Evolutionary conservation across 768 basidiomycete species (phyloP).

Genomic region (Pisolithus orientalis): DNA sequence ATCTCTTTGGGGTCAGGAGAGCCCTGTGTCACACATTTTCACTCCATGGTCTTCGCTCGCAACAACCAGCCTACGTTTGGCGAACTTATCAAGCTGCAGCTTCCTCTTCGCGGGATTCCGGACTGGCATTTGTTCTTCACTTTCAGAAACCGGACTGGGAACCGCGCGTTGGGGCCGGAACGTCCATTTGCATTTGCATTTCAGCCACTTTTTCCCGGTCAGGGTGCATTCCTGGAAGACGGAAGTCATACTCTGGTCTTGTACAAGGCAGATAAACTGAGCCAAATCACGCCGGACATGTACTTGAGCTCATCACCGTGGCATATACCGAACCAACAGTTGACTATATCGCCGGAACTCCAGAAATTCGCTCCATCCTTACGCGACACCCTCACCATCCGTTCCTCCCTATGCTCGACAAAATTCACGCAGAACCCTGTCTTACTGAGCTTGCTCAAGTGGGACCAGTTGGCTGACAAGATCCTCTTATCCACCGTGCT

Average conservation of each 20-base stretch:
- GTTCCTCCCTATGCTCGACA: conserved; percentile 89
- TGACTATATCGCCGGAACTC: conserved; percentile 53
- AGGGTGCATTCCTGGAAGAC: conserved; percentile 78
- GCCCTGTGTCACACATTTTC: conserved; percentile 68
- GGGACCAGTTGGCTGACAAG: conserved; percentile 65
- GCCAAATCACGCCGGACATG: conserved; percentile 52
- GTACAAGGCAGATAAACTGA: conserved; percentile 73
- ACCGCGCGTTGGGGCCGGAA: conserved; percentile 47
- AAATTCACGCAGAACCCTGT: conserved; percentile 87
- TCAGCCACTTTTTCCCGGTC: conserved; percentile 77
- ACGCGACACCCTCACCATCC: conserved; percentile 72
- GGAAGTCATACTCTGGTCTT: conserved; percentile 82
- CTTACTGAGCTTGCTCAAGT: conserved; percentile 70
- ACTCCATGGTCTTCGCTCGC: conserved; percentile 86
- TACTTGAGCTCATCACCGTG: conserved; percentile 72
- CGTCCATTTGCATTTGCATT: conserved; percentile 90
- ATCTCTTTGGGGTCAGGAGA: conserved; percentile 87
- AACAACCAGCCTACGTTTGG: conserved; percentile 89
- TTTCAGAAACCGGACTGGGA: conserved; percentile 68
- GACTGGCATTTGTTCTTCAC: conserved; percentile 94
- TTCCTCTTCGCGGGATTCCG: conserved; percentile 62
- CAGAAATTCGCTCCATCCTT: conserved; percentile 60
- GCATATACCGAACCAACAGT: conserved; percentile 47
- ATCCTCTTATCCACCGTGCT: conserved; percentile 67
- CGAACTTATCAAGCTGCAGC: conserved; percentile 83